Evolutionary conservation across 345 rosid species (phyloP).

Genomic region (Aquilaria malaccensis): DNA sequence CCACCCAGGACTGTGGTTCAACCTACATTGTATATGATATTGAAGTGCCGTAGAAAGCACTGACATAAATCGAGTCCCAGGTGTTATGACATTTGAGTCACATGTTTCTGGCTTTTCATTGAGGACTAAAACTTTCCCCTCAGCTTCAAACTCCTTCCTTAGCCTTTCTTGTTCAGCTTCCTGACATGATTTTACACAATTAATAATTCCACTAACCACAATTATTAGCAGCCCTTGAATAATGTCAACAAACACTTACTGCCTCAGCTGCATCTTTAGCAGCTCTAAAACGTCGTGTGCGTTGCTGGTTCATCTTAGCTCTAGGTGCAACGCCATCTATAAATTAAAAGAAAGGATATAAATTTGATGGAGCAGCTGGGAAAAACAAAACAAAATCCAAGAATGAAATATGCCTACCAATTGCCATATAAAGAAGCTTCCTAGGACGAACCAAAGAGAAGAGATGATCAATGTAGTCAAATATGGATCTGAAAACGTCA

Average conservation of each 20-base stretch:
- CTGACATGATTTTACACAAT: conserved; percentile 26
- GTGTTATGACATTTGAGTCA: conserved; percentile 97
- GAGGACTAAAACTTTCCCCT: conserved; percentile 44
- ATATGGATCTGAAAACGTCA: conserved; percentile 79
- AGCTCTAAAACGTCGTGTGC: conserved; percentile 88
- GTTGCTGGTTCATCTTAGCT: conserved; percentile 99
- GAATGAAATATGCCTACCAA: conserved; percentile 47
- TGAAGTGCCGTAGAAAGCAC: conserved; percentile 86
- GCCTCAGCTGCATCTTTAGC: conserved; percentile 97
- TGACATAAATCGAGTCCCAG: conserved; percentile 94
- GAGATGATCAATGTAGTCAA: conserved; percentile 89
- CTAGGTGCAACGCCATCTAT: conserved; percentile 99
- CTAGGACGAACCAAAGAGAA: conserved; percentile 89
- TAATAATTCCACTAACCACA: conserved; percentile 8
- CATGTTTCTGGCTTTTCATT: conserved; percentile 75
- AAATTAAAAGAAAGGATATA: conserved; percentile 10
- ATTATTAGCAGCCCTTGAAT: conserved; percentile 4
- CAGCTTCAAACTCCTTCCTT: conserved; percentile 72
- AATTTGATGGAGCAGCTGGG: background rate
- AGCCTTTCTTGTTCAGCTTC: conserved; percentile 92
- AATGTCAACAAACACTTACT: conserved; percentile 32
- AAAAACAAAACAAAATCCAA: conserved; percentile 1
- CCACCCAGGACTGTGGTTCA: conserved; percentile 86
- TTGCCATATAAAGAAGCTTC: conserved; percentile 91
- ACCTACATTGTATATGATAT: conserved; percentile 77